phyloP scores from a whole-genome alignment of 2,329 filamentous ascomycete species.

The Berkeleyomyces basicola region DNA sequence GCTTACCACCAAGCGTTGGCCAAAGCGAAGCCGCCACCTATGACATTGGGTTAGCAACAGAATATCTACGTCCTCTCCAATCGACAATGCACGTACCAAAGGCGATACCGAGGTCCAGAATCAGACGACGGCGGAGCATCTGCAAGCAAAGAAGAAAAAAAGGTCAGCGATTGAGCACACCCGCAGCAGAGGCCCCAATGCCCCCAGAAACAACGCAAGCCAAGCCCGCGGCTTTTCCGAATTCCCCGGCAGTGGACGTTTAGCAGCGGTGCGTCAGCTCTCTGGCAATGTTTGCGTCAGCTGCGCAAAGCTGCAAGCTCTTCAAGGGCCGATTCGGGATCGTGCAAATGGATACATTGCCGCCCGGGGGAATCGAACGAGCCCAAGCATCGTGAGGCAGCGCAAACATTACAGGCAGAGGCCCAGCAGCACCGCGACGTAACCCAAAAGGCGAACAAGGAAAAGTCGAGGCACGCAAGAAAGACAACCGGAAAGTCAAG shows the following conservation, averaged over 20 bases:
- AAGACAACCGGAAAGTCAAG: slow-evolving; percentile 20
- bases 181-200: background rate
- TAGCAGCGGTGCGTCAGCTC: background rate
- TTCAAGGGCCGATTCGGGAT: background rate
- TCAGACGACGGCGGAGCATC: slow-evolving; percentile 45
- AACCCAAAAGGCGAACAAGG: background rate
- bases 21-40: slow-evolving; percentile 37
- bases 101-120: slow-evolving; percentile 38
- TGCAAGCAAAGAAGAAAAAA: slow-evolving; percentile 17
- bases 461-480: background rate
- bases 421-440: background rate
- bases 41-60: slow-evolving; percentile 1
- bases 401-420: background rate
- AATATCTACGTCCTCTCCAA: background rate
- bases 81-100: slow-evolving; percentile 30
- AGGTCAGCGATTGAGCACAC: slow-evolving; percentile 5
- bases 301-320: background rate
- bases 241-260: background rate
- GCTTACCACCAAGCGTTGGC: slow-evolving; percentile 42
- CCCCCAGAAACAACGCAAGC: background rate
- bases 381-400: background rate
- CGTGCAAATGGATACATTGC: background rate
- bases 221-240: background rate
- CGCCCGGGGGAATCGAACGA: background rate
- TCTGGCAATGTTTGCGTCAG: background rate